phyloP scores from a whole-genome alignment of 441 rosid genomes.

The Arabidopsis hybrid region DNA sequence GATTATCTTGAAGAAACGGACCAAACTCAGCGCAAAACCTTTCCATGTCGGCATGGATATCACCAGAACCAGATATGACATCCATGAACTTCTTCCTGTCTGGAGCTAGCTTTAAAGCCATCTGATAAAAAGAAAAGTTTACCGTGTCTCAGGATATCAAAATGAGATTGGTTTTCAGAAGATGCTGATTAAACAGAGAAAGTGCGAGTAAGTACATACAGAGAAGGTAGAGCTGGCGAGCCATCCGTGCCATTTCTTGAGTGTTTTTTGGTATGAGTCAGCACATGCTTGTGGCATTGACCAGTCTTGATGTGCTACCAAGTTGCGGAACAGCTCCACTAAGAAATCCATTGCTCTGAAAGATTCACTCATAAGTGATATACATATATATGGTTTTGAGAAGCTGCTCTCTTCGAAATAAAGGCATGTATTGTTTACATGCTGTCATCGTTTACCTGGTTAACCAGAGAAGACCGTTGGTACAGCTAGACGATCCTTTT shows the following conservation, averaged over 20 bases:
- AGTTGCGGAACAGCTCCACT: constrained; percentile 79
- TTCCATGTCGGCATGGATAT: constrained; percentile 79
- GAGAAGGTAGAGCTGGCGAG: constrained; percentile 89
- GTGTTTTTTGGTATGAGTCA: constrained; percentile 77
- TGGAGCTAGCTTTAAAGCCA: constrained; percentile 94
- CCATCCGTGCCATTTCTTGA: constrained; percentile 93
- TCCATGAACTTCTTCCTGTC: constrained; percentile 98
- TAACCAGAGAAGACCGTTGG: constrained; percentile 95
- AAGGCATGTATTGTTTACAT: not conserved
- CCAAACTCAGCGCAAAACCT: constrained; percentile 78
- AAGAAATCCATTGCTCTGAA: constrained; percentile 95
- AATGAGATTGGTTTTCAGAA: constrained; percentile 17
- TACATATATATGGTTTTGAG: not conserved
- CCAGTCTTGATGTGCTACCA: constrained; percentile 83
- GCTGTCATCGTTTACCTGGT: constrained; percentile 59
- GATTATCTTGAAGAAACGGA: constrained; percentile 83
- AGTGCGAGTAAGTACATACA: constrained; percentile 47
- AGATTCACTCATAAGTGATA: constrained; percentile 22
- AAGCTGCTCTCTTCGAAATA: not conserved
- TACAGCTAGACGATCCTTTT: constrained; percentile 85
- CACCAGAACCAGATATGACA: constrained; percentile 80
- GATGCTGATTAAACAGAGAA: not conserved
- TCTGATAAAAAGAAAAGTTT: constrained; percentile 48
- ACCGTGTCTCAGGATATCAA: constrained; percentile 12
- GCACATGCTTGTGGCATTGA: constrained; percentile 85